Conservation (phyloP, 108 stramenopile genomes). For the Nitzschia inconspicua region DNA sequence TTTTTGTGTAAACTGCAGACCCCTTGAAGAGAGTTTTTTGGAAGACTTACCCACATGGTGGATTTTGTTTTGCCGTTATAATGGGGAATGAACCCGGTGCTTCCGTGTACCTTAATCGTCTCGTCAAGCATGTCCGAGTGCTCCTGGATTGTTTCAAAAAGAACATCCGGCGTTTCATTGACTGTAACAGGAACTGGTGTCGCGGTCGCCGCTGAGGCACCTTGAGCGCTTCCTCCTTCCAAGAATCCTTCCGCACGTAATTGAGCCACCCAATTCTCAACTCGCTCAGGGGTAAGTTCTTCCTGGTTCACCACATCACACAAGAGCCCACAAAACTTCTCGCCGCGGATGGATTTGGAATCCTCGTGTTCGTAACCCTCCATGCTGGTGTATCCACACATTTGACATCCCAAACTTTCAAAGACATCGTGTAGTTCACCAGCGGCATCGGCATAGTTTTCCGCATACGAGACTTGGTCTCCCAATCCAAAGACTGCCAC, state of each 20-base stretch:
- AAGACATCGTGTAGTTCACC: constrained; percentile 90
- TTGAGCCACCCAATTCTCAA: constrained; percentile 74
- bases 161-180: constrained; percentile 10
- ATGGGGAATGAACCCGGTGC: constrained; percentile 52
- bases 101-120: constrained; percentile 31
- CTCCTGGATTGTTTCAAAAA: constrained; percentile 28
- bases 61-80: constrained; percentile 54
- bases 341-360: constrained; percentile 80
- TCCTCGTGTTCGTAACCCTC: constrained; percentile 84
- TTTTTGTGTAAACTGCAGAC: no score
- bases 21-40: no score
- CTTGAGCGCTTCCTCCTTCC: constrained; percentile 24
- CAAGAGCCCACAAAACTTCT: constrained; percentile 79
- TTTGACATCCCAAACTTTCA: constrained; percentile 65
- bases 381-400: constrained; percentile 69
- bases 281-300: constrained; percentile 70
- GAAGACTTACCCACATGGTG: constrained; percentile 82
- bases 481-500: constrained; percentile 89
- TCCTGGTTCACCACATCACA: constrained; percentile 85
- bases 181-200: constrained; percentile 5
- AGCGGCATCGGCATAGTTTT: constrained; percentile 87
- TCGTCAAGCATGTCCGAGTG: constrained; percentile 29
- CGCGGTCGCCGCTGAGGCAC: constrained; percentile 11
- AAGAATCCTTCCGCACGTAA: constrained; percentile 74
- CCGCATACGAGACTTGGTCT: constrained; percentile 68